These are phyloP conservation scores for Craterostigma plantagineum DNA, from an alignment of 257 asterid genomes.

Conservation along the genomic window DNA sequence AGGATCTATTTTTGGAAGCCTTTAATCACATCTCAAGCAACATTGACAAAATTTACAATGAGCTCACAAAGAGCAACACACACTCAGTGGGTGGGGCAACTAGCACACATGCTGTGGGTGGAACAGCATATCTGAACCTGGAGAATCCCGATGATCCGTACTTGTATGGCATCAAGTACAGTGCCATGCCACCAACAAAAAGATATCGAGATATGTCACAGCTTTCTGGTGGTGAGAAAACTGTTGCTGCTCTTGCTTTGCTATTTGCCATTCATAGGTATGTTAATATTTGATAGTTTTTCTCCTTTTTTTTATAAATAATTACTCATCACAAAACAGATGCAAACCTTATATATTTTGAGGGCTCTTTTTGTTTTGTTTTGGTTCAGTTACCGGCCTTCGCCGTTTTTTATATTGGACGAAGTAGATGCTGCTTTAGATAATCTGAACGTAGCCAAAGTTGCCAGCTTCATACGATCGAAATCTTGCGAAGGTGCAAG, in stretches of 20 bases:
- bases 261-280: conserved; percentile 94
- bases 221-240: conserved; percentile 96
- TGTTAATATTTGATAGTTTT: not conserved
- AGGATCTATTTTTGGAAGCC: conserved; percentile 77
- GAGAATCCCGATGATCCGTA: conserved; percentile 94
- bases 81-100: conserved; percentile 39
- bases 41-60: conserved; percentile 85
- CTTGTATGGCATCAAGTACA: conserved; percentile 80
- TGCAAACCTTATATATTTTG: not conserved
- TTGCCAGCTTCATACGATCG: conserved; percentile 86
- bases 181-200: conserved; percentile 98
- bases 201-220: conserved; percentile 88
- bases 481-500: conserved; percentile 77
- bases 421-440: conserved; percentile 99
- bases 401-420: conserved; percentile 91
- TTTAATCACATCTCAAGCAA: conserved; percentile 66
- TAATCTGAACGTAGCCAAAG: conserved; percentile 86
- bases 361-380: conserved; percentile 1
- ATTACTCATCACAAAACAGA: too few relatives aligned
- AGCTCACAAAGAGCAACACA: conserved; percentile 66
- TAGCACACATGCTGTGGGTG: conserved; percentile 85
- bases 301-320: too few relatives aligned
- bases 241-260: conserved; percentile 97
- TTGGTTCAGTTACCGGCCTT: conserved; percentile 67
- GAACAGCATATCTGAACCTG: conserved; percentile 81